These are phyloP conservation scores for Euphorbia tirucalli DNA, from an alignment of 345 rosid genomes.

Conservation along the genomic window DNA sequence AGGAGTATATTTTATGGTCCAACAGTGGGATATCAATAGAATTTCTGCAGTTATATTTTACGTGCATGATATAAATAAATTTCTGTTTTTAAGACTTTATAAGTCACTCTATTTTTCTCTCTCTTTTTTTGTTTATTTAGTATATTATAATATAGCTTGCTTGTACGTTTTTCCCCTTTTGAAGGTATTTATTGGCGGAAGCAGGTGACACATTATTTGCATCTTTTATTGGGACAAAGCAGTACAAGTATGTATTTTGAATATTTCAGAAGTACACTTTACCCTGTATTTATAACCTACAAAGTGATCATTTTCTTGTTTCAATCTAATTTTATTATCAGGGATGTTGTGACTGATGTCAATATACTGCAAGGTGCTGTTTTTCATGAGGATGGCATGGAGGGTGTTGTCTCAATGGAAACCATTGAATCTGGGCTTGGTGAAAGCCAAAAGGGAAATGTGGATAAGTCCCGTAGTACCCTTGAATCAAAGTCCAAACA, in stretches of 20 bases:
- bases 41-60: neutral
- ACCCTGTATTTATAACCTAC: neutral
- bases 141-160: neutral
- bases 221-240: constrained; percentile 91
- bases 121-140: neutral
- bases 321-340: constrained; percentile 23
- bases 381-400: constrained; percentile 72
- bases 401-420: constrained; percentile 42
- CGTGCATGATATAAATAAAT: neutral
- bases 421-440: constrained; percentile 38
- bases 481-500: constrained; percentile 50
- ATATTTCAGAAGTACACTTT: neutral
- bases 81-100: neutral
- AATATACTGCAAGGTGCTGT: constrained; percentile 92
- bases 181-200: constrained; percentile 88
- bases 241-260: constrained; percentile 67
- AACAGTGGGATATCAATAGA: neutral
- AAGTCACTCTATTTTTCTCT: neutral
- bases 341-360: constrained; percentile 93
- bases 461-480: constrained; percentile 41
- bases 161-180: constrained; percentile 15
- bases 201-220: constrained; percentile 96
- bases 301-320: constrained; percentile 6
- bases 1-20: neutral
- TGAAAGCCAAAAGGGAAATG: constrained; percentile 48